Percentiles rank a stretch among this genome's conserved stretches.
These are phyloP conservation scores for Macrolepiota dolichaula DNA, from an alignment of 768 basidiomycete genomes.

Conservation along the genomic window DNA sequence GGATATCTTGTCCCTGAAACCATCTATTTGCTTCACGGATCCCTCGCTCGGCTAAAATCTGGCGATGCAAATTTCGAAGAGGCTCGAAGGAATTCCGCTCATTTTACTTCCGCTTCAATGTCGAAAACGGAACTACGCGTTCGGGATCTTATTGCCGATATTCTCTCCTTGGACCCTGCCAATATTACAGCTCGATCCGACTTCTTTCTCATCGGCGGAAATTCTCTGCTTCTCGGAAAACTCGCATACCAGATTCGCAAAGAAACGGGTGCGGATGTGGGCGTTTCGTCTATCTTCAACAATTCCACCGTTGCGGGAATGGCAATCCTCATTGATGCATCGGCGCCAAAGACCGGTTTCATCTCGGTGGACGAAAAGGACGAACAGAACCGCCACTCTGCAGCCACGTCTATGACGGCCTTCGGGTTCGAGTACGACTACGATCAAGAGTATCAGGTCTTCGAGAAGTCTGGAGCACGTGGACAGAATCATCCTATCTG, in stretches of 20 bases:
- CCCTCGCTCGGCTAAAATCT: conserved; percentile 16
- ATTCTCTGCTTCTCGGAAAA: conserved; percentile 43
- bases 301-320: conserved; percentile 40
- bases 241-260: conserved; percentile 39
- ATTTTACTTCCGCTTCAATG: conserved; percentile 22
- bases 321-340: conserved; percentile 31
- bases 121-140: conserved; percentile 28
- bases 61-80: conserved; percentile 29
- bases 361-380: conserved; percentile 10
- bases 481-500: conserved; percentile 34
- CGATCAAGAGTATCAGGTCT: conserved; percentile 19
- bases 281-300: conserved; percentile 36
- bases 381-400: conserved; percentile 5
- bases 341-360: conserved; percentile 12
- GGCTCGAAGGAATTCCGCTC: conserved; percentile 25
- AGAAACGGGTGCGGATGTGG: conserved; percentile 32
- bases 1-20: conserved; percentile 38
- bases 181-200: conserved; percentile 32
- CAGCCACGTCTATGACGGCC: conserved; percentile 19
- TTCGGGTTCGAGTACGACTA: conserved; percentile 26
- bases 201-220: conserved; percentile 43
- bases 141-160: conserved; percentile 32
- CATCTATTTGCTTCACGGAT: conserved; percentile 27
- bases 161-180: conserved; percentile 27
- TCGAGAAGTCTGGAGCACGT: conserved; percentile 22